Evolutionary conservation across 257 asterid genomes (phyloP).

Genomic region (Nemophila menziesii): DNA sequence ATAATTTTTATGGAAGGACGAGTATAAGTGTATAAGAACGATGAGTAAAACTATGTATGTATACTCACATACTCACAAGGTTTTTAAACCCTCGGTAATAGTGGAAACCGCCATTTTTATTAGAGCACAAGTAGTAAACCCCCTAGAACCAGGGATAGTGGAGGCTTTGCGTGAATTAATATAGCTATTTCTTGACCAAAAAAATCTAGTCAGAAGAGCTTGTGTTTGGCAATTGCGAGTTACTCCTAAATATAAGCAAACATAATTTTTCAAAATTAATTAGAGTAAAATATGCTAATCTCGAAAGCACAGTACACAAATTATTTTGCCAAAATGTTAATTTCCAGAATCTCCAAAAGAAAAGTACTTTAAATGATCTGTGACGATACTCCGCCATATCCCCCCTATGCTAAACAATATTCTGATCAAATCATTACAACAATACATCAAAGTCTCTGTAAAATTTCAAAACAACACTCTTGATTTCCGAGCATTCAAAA

Average conservation of each 20-base stretch:
- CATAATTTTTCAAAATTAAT: neutral
- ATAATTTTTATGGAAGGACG: too few relatives aligned
- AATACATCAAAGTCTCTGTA: conserved; percentile 9
- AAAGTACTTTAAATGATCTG: neutral
- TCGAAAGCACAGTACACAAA: neutral
- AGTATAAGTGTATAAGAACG: too few relatives aligned
- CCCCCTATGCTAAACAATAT: neutral
- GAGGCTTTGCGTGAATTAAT: too few relatives aligned
- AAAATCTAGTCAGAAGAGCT: too few relatives aligned
- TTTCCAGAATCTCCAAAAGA: neutral
- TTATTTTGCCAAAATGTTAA: neutral
- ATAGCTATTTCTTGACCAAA: neutral
- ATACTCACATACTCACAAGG: too few relatives aligned
- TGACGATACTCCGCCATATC: neutral
- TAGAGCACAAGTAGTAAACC: too few relatives aligned
- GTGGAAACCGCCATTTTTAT: too few relatives aligned
- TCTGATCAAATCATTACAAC: conserved; percentile 9
- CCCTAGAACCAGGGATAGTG: too few relatives aligned
- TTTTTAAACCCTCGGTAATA: too few relatives aligned
- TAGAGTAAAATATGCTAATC: neutral
- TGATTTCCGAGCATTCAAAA: conserved; percentile 15
- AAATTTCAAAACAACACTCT: conserved; percentile 8
- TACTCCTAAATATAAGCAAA: neutral
- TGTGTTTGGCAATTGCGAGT: too few relatives aligned
- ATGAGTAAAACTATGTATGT: too few relatives aligned